phyloP scores from a whole-genome alignment of 257 asterid genomes.

The Nicotiana tabacum region DNA sequence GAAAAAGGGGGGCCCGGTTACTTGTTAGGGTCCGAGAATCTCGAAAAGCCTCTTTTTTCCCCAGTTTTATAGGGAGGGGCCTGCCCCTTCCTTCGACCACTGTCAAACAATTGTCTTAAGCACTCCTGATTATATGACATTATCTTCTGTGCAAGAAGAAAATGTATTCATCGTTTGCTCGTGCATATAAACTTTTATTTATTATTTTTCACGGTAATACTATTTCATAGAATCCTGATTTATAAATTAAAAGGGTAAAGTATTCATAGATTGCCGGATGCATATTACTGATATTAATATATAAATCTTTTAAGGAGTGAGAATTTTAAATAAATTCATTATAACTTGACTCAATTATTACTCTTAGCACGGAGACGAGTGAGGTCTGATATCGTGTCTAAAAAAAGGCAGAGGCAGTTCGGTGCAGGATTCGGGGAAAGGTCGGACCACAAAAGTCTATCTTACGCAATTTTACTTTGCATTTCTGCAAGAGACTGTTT shows the following conservation, averaged over 20 bases:
- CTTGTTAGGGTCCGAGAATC: not conserved
- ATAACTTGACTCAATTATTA: not conserved
- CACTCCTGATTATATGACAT: no score
- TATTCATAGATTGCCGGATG: no score
- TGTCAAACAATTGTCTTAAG: not conserved
- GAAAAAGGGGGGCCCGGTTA: not conserved
- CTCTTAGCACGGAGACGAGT: not conserved
- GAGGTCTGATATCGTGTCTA: not conserved
- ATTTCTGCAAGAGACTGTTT: no score
- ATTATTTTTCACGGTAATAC: no score
- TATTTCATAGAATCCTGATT: not conserved
- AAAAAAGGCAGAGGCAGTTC: no score
- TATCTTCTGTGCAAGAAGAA: no score
- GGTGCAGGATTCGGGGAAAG: no score
- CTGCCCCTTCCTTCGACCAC: not conserved
- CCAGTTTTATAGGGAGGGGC: not conserved
- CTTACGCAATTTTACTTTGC: no score
- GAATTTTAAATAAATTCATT: not conserved
- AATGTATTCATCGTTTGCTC: no score
- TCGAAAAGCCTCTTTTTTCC: not conserved
- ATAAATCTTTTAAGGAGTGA: not conserved
- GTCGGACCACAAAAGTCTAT: no score
- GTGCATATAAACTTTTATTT: no score
- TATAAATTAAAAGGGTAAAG: not conserved
- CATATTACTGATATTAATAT: no score